Evolutionary conservation across 768 basidiomycete species (phyloP).

Genomic region (Amanita exitialis): DNA sequence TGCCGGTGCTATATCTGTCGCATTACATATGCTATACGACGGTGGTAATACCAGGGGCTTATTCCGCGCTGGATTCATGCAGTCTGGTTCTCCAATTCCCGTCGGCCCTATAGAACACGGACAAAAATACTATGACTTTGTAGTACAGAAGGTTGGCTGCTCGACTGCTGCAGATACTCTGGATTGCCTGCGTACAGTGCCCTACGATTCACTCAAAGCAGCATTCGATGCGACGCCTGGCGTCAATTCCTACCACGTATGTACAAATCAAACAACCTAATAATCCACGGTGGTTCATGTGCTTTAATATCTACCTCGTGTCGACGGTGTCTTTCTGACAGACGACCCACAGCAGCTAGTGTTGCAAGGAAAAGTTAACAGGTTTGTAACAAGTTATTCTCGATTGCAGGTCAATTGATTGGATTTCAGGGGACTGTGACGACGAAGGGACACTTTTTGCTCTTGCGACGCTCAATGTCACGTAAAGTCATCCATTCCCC

Average conservation of each 20-base stretch:
- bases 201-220: slow-evolving; percentile 18
- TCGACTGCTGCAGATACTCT: slow-evolving; percentile 1
- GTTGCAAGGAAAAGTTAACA: slow-evolving; percentile 32
- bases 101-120: slow-evolving; percentile 31
- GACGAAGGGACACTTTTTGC: slow-evolving; percentile 54
- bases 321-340: slow-evolving; percentile 40
- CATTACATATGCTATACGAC: slow-evolving; percentile 39
- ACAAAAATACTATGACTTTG: slow-evolving; percentile 32
- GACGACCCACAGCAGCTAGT: slow-evolving; percentile 33
- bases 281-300: slow-evolving; percentile 9
- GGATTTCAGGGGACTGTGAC: slow-evolving; percentile 36
- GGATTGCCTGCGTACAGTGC: slow-evolving; percentile 31
- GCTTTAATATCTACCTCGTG: slow-evolving; percentile 33
- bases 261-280: slow-evolving; percentile 9
- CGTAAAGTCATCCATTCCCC: slow-evolving; percentile 20
- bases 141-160: slow-evolving; percentile 26
- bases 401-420: neutral
- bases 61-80: slow-evolving; percentile 42
- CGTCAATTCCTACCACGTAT: slow-evolving; percentile 25
- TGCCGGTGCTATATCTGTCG: slow-evolving; percentile 43
- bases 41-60: slow-evolving; percentile 26
- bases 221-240: slow-evolving; percentile 20
- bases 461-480: slow-evolving; percentile 36
- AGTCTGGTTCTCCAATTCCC: slow-evolving; percentile 37
- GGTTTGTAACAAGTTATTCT: slow-evolving; percentile 18